These are phyloP conservation scores for Psilocybe tampanensis DNA, from an alignment of 768 basidiomycete species.

Conservation along the genomic window DNA sequence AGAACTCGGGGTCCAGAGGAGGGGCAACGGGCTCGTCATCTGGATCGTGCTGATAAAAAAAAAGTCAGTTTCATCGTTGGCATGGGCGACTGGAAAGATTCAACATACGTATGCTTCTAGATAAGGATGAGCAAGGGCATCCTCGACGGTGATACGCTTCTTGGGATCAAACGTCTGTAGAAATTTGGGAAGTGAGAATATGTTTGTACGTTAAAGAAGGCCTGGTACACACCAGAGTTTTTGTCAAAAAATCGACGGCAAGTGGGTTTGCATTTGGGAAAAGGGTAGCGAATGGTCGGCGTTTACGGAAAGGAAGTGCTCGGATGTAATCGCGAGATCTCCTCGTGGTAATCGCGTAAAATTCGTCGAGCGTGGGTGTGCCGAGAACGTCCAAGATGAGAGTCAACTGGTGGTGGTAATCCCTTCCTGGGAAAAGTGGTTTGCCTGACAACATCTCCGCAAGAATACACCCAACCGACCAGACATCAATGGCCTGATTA, in stretches of 20 bases:
- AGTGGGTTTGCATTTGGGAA: slow-evolving; percentile 91
- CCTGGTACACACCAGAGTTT: slow-evolving; percentile 63
- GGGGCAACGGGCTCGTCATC: slow-evolving; percentile 96
- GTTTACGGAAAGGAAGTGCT: slow-evolving; percentile 91
- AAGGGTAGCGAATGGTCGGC: slow-evolving; percentile 75
- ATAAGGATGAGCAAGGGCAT: slow-evolving; percentile 94
- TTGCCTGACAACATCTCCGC: slow-evolving; percentile 98
- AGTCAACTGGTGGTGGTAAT: slow-evolving; percentile 94
- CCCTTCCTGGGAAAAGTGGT: slow-evolving; percentile 95
- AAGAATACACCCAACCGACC: slow-evolving; percentile 87
- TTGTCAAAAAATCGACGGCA: slow-evolving; percentile 70
- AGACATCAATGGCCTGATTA: slow-evolving; percentile 77
- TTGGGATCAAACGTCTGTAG: slow-evolving; percentile 93
- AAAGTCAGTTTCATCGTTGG: slow-evolving; percentile 5
- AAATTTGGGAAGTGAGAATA: background rate
- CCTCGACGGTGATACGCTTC: slow-evolving; percentile 93
- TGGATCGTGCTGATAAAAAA: slow-evolving; percentile 73
- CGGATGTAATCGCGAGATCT: slow-evolving; percentile 95
- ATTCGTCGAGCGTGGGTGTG: slow-evolving; percentile 96
- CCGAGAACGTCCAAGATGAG: slow-evolving; percentile 97
- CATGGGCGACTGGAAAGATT: background rate
- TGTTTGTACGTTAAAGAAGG: background rate
- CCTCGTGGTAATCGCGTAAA: slow-evolving; percentile 93
- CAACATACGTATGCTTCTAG: slow-evolving; percentile 84
- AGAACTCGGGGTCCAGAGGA: slow-evolving; percentile 95